Base-by-base conservation (phyloP, 2,329 filamentous ascomycete genomes). In the Colletotrichum destructivum region DNA sequence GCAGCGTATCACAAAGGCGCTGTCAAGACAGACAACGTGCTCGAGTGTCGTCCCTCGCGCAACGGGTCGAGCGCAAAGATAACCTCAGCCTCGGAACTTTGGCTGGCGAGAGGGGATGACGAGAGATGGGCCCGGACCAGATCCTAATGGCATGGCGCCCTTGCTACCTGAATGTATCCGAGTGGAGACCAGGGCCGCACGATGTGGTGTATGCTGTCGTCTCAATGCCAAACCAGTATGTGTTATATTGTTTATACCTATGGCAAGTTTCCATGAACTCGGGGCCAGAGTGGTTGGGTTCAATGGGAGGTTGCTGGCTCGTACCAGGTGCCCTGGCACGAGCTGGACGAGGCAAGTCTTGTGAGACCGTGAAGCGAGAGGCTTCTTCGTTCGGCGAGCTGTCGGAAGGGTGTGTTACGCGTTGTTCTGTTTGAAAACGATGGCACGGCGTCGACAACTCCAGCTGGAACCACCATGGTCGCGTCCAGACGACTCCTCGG, bases 1-100 rank as follows among this genome's bases (percentile, higher is more conserved):
- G 18, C 31, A 49, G 31, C 18, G 31, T 13, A 12, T 16, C 35
- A 16, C 35, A 35, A 13, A 44, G 31, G 47, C 40, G n/a, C 11
- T n/a, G 42, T 23, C 15, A 42, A 42, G 38, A 15, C 21, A 42
- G 13, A 31, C 12, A 6, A 7, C 38, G 12, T 59, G 35, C 55
- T 40, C 16, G 55, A 26, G 38, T 15, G n/a, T 18, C 18, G 6
- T 23, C 8, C 46, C 46, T 35, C 40, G 23, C 18, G 35, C 15
- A 31, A 38, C 38, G 15, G 35, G 31, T 35, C 6, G 38, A 57
- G 31, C 60, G 31, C 51, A 44, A 69, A 21, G 31, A 52, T 65
- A 52, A 59, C 60, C 64, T 69, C 66, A 65, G 21, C 35, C 42
- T 40, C 23, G 21, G 21, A 23, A 40, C 38, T 40, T 59, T 38